phyloP scores from a whole-genome alignment of 192 early-diverging fungal genomes.

The Spizellomyces punctatus region DNA sequence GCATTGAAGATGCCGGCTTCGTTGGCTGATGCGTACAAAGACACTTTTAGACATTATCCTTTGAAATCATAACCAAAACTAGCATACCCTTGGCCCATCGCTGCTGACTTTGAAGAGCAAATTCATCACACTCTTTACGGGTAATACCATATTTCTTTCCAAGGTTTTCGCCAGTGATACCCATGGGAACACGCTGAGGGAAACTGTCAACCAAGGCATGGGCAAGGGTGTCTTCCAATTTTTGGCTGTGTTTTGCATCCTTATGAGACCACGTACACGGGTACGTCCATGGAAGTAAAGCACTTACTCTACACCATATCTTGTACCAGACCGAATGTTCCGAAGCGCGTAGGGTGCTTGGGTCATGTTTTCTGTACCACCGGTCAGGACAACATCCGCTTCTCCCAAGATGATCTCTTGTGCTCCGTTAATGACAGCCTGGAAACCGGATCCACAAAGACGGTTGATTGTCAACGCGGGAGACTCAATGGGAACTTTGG shows the following conservation, averaged over 20 bases:
- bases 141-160: constrained; percentile 81
- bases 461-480: constrained; percentile 94
- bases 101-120: constrained; percentile 80
- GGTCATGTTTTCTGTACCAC: constrained; percentile 94
- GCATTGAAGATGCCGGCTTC: constrained; percentile 72
- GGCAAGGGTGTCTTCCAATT: constrained; percentile 88
- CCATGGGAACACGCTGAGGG: constrained; percentile 84
- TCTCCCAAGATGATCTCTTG: constrained; percentile 90
- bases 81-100: constrained; percentile 77
- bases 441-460: constrained; percentile 96
- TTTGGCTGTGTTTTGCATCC: constrained; percentile 45
- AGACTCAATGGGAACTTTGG: constrained; percentile 79
- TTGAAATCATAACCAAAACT: not conserved
- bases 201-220: constrained; percentile 83
- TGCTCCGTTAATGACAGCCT: constrained; percentile 89
- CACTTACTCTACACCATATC: constrained; percentile 77
- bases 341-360: constrained; percentile 86
- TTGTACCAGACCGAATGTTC: constrained; percentile 80
- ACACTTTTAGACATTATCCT: not conserved
- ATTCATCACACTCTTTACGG: constrained; percentile 82
- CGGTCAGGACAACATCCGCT: constrained; percentile 81
- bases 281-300: too few species aligned
- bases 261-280: not conserved
- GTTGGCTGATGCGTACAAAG: constrained; percentile 51
- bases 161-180: constrained; percentile 93